Evolutionary conservation across 805 yeast species (phyloP).

Genomic region (Saturnispora quitensis): DNA sequence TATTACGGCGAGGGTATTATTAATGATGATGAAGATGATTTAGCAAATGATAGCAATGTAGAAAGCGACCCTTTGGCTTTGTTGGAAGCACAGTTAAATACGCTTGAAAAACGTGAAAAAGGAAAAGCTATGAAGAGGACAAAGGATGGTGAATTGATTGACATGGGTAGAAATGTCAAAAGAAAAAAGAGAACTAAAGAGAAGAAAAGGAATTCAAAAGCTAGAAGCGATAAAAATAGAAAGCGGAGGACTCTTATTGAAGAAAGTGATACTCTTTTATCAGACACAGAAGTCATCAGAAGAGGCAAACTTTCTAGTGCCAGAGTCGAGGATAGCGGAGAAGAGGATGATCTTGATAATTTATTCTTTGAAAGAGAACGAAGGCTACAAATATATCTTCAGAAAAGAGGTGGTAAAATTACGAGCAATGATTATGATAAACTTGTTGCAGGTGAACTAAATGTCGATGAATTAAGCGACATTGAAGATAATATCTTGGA

Average conservation of each 20-base stretch:
- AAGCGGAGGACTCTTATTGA: slow-evolving; percentile 21
- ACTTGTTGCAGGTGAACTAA: slow-evolving; percentile 6
- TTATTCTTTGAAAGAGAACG: slow-evolving; percentile 51
- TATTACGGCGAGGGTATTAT: slow-evolving; percentile 13
- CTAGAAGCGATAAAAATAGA: slow-evolving; percentile 5
- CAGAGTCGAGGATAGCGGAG: slow-evolving; percentile 52
- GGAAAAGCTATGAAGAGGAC: slow-evolving; percentile 22
- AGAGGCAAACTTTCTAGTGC: slow-evolving; percentile 38
- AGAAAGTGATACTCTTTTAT: slow-evolving; percentile 20
- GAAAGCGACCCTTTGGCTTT: slow-evolving; percentile 34
- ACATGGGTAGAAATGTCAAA: slow-evolving; percentile 8
- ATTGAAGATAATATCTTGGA: slow-evolving; percentile 8
- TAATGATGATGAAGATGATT: slow-evolving; percentile 21
- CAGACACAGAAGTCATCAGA: slow-evolving; percentile 11
- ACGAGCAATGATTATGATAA: slow-evolving; percentile 22
- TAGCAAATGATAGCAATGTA: slow-evolving; percentile 29
- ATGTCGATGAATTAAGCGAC: slow-evolving; percentile 8
- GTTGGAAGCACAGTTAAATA: slow-evolving; percentile 27
- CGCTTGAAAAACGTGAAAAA: slow-evolving; percentile 12
- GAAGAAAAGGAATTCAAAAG: slow-evolving; percentile 1
- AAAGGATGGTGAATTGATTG: slow-evolving; percentile 9
- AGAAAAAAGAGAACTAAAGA: slow-evolving; percentile 7
- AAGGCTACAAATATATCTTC: slow-evolving; percentile 32
- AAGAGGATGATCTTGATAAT: slow-evolving; percentile 46
- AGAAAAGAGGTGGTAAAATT: slow-evolving; percentile 19